Evolutionary conservation across 805 yeast genomes (phyloP), one percentile per base, ranked within the genome.

Genomic region (Cyberlindnera mycetangii): DNA sequence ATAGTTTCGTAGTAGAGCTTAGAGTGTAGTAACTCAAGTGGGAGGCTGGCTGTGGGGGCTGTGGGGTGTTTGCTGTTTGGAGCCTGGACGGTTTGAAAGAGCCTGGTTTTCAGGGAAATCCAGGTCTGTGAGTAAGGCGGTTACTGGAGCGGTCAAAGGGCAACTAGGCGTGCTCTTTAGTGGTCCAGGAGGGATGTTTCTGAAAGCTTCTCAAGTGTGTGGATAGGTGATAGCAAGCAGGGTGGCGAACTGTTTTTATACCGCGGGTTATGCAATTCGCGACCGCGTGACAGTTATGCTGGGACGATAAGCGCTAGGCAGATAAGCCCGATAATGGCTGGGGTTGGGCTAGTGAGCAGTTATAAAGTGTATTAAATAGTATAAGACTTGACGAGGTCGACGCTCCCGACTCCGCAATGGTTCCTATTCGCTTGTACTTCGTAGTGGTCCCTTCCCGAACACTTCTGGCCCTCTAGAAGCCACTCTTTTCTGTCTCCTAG

Each of bases 181-280:
- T 14, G 17, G 21, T 20, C 37, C 21, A 33, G 21, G 14, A 6
- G 7, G 35, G 35, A 8, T 3, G n/a, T 7, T 19, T 33, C 16
- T 16, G 22, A 5, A 22, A 32, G 22, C 4, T 9, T 17, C 15
- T 10, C 8, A 24, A 15, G 35, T 10, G 37, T 20, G 27, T 15
- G 27, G 40, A 25, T 14, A 16, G 15, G 19, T 15, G 35, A 31
- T 19, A 18, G 28, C 7, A 19, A n/a, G 7, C 18, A 25, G 41
- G 41, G 41, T 38, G 41, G 41, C 41, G 35, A 31, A 32, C 19
- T 38, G 41, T 14, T 37, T 37, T 37, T 37, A 37, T 37, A 37
- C 32, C 12, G 21, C 31, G 24, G 21, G 24, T 9, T 9, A 33
- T 32, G 27, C 7, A 27, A 11, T 5, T 4, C 20, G 41, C 28